Base-by-base conservation (phyloP, 2,329 filamentous ascomycete genomes). In the Myriosclerotinia curreyana region DNA sequence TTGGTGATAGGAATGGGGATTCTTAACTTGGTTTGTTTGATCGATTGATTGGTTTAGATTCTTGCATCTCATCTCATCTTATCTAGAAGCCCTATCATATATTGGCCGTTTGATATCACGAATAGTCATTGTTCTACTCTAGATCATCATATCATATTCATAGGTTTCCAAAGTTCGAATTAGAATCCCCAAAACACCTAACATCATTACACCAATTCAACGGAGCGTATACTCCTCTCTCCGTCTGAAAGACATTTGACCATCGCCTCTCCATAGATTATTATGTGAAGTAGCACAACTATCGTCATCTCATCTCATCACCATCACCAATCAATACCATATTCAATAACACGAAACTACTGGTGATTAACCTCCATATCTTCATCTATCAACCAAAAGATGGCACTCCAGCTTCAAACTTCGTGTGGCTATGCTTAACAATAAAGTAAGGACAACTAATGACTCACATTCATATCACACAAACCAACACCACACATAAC, bases 61-160 rank as follows among this genome's bases (percentile, higher is more conserved):
- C 17, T 36, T 36, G 7, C 20, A 58, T 58, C 55, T 58, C 55
- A 58, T 58, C 55, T 58, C 42, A 58, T 58, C 55, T 58, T 58
- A 58, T 58, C 55, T 48, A 1, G 6, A 36, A 58, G 42, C 55
- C 40, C 42, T 36, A 48, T 58, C 28, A 46, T n/a, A 58, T 48
- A 46, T 22, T 36, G 20, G 28, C 42, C 55, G 28, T 34, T 58
- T 58, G 5, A 42, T 36, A 46, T 58, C 20, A 58, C 55, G 3
- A 5, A 11, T 36, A 48, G 54, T 48, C 42, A 42, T 48, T 36
- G 55, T 58, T 36, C 7, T 48, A 36, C 31, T 36, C 7, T 58
- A 11, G n/a, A n/a, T n/a, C n/a, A n/a, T n/a, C 15, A 8, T 48
- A 48, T 48, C 55, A 58, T n/a, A 36, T 36, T 25, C 2, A 48